phyloP scores from a whole-genome alignment of 139 green algal genomes.

The Spirogloea muscicola region DNA sequence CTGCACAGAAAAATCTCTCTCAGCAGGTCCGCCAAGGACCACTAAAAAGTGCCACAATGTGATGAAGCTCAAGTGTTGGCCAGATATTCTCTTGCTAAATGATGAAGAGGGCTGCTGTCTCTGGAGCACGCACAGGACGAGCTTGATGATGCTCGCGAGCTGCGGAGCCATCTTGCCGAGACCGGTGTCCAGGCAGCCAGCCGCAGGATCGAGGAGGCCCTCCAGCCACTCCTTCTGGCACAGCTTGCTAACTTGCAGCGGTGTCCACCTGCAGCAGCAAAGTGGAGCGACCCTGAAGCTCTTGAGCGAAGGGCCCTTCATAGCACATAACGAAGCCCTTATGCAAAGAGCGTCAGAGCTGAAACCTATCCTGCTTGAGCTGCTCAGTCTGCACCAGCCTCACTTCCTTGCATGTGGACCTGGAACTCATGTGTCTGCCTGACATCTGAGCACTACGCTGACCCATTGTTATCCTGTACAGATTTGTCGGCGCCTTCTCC shows the following conservation, averaged over 20 bases:
- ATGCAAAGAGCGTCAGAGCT: neutral
- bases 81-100: neutral
- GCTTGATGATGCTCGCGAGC: neutral
- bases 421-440: slow-evolving; percentile 7
- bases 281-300: no score
- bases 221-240: neutral
- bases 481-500: neutral
- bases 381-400: neutral
- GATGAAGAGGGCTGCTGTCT: neutral
- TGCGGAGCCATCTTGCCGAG: neutral
- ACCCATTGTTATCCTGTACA: no score
- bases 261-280: slow-evolving; percentile 7
- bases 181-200: neutral
- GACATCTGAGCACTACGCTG: neutral
- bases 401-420: neutral
- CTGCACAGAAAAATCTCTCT: neutral
- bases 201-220: neutral
- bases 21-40: neutral
- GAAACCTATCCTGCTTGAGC: neutral
- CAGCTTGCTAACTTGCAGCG: neutral
- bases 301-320: no score
- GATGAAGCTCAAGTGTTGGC: neutral
- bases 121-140: neutral
- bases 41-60: neutral
- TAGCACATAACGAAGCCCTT: no score